Percentiles rank a stretch among this genome's conserved stretches.
phyloP scores from a whole-genome alignment of 768 basidiomycete species.

The Exidia glandulosa region DNA sequence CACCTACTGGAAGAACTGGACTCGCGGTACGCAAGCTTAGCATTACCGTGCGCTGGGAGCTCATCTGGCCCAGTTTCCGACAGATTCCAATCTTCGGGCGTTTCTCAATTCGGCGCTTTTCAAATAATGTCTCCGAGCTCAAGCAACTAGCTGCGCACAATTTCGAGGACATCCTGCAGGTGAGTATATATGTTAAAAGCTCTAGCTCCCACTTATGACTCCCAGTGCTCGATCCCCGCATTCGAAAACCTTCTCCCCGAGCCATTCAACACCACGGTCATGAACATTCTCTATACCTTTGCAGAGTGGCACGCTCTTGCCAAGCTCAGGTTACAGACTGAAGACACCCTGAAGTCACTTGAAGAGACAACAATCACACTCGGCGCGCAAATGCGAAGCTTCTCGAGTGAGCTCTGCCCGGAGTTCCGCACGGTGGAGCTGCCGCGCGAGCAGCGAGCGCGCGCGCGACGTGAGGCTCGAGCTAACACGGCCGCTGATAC shows the following conservation, averaged over 20 bases:
- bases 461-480: conserved; percentile 6
- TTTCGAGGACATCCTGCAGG: background rate
- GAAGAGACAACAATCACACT: conserved; percentile 14
- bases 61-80: background rate
- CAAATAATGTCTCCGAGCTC: conserved; percentile 11
- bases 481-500: background rate
- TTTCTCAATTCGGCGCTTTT: conserved; percentile 12
- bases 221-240: conserved; percentile 23
- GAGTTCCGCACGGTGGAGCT: conserved; percentile 23
- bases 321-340: conserved; percentile 30
- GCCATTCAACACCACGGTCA: conserved; percentile 15
- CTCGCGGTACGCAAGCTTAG: conserved; percentile 12
- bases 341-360: conserved; percentile 17
- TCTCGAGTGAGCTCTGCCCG: conserved; percentile 17
- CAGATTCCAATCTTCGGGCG: conserved; percentile 16
- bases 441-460: conserved; percentile 26
- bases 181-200: background rate
- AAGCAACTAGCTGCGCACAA: background rate
- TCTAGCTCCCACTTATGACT: background rate
- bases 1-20: background rate
- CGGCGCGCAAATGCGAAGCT: conserved; percentile 21
- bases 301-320: conserved; percentile 27
- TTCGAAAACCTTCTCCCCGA: conserved; percentile 22
- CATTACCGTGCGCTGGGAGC: background rate
- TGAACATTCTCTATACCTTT: conserved; percentile 24